phyloP scores from a whole-genome alignment of 352 stramenopile genomes.

The Globisporangium nunn region DNA sequence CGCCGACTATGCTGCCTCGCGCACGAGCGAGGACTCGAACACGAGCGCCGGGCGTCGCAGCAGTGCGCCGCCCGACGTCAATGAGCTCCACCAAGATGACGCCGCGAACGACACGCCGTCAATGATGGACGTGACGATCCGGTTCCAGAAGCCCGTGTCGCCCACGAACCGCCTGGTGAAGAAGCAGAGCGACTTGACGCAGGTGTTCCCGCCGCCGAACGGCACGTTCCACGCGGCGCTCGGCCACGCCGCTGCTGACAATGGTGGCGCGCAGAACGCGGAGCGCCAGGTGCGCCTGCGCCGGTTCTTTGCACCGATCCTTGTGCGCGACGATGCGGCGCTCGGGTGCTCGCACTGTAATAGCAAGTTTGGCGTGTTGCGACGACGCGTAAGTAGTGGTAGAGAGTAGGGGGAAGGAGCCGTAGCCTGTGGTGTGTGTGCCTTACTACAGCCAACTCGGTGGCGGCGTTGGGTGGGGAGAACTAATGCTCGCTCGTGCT shows the following conservation, averaged over 20 bases:
- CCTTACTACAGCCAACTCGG: too few species aligned
- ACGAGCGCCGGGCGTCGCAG: constrained; percentile 1
- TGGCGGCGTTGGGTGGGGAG: too few species aligned
- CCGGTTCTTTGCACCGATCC: constrained; percentile 51
- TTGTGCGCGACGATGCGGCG: constrained; percentile 40
- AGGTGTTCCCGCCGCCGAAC: constrained; percentile 9
- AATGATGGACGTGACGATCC: constrained; percentile 7
- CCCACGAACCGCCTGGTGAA: constrained; percentile 7
- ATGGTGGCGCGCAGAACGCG: constrained; percentile 14
- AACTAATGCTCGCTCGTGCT: background rate
- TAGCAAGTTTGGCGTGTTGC: constrained; percentile 69
- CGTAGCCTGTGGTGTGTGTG: background rate
- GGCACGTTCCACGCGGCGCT: constrained; percentile 13
- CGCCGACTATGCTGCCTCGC: constrained; percentile 1
- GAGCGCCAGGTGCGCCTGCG: constrained; percentile 30
- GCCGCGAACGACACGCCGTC: background rate
- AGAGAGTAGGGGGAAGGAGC: background rate
- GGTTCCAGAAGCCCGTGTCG: background rate
- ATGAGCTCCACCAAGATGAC: background rate
- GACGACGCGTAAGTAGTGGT: constrained; percentile 39
- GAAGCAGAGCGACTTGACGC: constrained; percentile 16
- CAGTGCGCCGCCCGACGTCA: constrained; percentile 1
- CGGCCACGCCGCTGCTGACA: background rate
- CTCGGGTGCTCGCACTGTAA: constrained; percentile 52
- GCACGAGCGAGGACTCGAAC: constrained; percentile 11